phyloP scores from a whole-genome alignment of 164 flowering plant genomes.

The Cinnamomum micranthum region DNA sequence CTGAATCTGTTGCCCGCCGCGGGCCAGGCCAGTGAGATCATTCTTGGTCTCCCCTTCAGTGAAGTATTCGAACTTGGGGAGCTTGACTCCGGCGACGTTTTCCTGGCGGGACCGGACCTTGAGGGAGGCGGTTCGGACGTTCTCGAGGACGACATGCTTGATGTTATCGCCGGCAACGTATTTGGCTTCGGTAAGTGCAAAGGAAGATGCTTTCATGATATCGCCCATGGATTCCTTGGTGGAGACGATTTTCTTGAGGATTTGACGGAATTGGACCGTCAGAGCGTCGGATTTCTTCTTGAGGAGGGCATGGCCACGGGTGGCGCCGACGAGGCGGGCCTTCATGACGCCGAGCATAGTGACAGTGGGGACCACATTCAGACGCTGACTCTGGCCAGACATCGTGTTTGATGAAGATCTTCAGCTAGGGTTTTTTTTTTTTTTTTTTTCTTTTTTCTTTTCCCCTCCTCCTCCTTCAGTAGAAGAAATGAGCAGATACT shows the following conservation, averaged over 20 bases:
- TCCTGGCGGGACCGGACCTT: constrained; percentile 79
- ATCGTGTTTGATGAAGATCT: constrained; percentile 19
- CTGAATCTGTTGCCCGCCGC: constrained; percentile 97
- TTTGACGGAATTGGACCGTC: constrained; percentile 84
- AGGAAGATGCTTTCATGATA: constrained; percentile 78
- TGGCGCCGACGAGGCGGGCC: constrained; percentile 91
- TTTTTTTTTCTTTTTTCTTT: background rate
- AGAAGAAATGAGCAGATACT: background rate
- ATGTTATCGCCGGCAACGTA: constrained; percentile 94
- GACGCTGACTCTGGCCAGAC: constrained; percentile 85
- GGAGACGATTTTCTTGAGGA: constrained; percentile 80
- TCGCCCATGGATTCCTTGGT: constrained; percentile 94
- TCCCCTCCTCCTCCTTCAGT: background rate
- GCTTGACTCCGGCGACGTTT: constrained; percentile 91
- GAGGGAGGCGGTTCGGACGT: constrained; percentile 66
- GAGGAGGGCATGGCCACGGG: constrained; percentile 93
- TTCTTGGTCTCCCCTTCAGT: constrained; percentile 88
- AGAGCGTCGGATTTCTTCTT: constrained; percentile 98
- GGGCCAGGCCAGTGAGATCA: constrained; percentile 84
- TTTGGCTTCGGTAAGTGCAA: constrained; percentile 87
- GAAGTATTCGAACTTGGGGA: constrained; percentile 83
- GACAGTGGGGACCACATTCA: constrained; percentile 93
- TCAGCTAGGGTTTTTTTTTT: background rate
- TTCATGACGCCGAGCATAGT: constrained; percentile 87
- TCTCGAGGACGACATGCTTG: constrained; percentile 84